phyloP scores from a whole-genome alignment of 495 filamentous ascomycete species.

The Penicillium longicatenatum region DNA sequence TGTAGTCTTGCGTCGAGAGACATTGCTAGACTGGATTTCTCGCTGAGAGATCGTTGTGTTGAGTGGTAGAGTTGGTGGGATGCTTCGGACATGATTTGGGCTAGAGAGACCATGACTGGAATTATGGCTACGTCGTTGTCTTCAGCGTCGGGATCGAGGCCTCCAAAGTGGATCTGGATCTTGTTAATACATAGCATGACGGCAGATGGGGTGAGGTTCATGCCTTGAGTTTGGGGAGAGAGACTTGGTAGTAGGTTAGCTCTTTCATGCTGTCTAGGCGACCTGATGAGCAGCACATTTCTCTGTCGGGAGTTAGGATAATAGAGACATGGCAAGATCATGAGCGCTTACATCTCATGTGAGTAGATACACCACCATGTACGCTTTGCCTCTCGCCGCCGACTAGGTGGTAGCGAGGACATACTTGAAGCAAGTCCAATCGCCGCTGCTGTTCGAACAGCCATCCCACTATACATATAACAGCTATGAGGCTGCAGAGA shows the following conservation, averaged over 20 bases:
- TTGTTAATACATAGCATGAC: neutral
- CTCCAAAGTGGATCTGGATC: constrained; percentile 2
- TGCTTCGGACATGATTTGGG: constrained; percentile 31
- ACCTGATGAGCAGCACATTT: constrained; percentile 35
- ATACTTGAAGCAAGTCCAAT: constrained; percentile 31
- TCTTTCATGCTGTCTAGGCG: constrained; percentile 34
- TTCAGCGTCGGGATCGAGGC: constrained; percentile 25
- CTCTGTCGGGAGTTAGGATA: constrained; percentile 3
- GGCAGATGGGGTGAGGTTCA: neutral
- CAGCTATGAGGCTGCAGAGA: constrained; percentile 29
- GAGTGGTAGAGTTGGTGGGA: constrained; percentile 33
- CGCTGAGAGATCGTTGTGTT: constrained; percentile 18
- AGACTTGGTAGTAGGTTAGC: constrained; percentile 28
- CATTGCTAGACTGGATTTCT: constrained; percentile 28
- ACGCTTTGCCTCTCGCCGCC: constrained; percentile 23
- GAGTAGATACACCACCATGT: constrained; percentile 31
- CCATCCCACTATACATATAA: constrained; percentile 25
- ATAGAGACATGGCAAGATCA: constrained; percentile 1
- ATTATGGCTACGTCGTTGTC: constrained; percentile 31
- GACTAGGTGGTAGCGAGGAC: constrained; percentile 18
- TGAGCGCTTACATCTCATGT: neutral
- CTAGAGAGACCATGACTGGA: constrained; percentile 28
- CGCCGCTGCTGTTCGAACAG: constrained; percentile 27
- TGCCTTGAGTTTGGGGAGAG: constrained; percentile 26
- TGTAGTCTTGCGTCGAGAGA: constrained; percentile 20